A percentile compares a stretch with the other conserved stretches of the same genome.
These are phyloP conservation scores for Emmonsiellopsis sp. DNA, from an alignment of 2,329 filamentous ascomycete species.

Conservation along the genomic window DNA sequence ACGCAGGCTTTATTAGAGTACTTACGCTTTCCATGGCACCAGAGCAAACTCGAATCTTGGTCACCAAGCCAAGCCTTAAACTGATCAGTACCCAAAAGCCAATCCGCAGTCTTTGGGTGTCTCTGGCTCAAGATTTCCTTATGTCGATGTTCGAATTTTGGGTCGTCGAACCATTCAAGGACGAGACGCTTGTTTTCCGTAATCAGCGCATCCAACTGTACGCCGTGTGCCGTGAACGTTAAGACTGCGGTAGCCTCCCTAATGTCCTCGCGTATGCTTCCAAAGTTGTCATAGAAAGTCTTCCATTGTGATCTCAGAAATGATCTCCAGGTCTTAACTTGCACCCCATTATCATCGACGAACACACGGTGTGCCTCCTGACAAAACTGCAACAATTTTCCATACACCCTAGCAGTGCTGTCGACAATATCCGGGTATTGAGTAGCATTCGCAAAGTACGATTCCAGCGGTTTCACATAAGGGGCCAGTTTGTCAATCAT, in stretches of 20 bases:
- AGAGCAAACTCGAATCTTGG: not conserved
- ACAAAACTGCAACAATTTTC: not conserved
- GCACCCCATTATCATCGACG: too few relatives aligned
- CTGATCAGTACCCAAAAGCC: not conserved
- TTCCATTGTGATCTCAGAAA: not conserved
- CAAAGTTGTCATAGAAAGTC: not conserved
- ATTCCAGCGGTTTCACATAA: not conserved
- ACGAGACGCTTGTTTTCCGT: not conserved
- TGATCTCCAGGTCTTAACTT: not conserved
- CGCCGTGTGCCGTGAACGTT: not conserved
- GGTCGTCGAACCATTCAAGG: not conserved
- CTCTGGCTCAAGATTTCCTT: not conserved
- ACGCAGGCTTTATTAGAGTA: not conserved
- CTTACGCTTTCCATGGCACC: slow-evolving; percentile 1
- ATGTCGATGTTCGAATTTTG: slow-evolving; percentile 3
- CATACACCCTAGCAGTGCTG: not conserved
- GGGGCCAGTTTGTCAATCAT: not conserved
- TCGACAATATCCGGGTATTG: not conserved
- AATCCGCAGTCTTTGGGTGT: not conserved
- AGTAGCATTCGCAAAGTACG: not conserved
- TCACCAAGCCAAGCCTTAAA: not conserved
- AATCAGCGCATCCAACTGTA: not conserved
- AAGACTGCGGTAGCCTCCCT: not conserved
- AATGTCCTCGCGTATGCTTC: not conserved
- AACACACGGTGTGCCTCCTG: not conserved